Evolutionary conservation across 2,329 filamentous ascomycete genomes (phyloP).

Genomic region (Aspergillus latus): DNA sequence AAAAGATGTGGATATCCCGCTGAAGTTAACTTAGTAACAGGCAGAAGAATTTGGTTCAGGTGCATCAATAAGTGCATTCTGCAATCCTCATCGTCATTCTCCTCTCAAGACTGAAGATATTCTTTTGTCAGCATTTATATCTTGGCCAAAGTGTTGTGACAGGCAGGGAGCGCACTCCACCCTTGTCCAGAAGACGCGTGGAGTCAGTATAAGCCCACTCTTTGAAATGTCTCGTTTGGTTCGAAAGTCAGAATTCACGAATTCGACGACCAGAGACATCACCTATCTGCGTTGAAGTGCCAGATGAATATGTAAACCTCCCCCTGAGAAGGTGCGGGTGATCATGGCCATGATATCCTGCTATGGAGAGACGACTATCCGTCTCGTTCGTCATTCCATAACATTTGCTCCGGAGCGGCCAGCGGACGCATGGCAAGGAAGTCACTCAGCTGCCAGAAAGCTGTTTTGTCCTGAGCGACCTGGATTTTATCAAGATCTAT

Average conservation of each 20-base stretch:
- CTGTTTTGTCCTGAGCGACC: not conserved
- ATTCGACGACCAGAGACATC: not conserved
- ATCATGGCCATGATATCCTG: not conserved
- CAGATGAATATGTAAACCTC: slow-evolving; percentile 3
- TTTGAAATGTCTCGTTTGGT: not conserved
- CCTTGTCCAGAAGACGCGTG: not conserved
- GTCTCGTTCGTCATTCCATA: not conserved
- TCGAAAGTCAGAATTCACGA: not conserved
- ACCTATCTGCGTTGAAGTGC: not conserved
- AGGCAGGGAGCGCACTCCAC: not conserved
- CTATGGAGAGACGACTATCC: not conserved
- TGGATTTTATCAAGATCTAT: not conserved
- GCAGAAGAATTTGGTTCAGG: too few relatives aligned
- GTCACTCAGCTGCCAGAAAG: not conserved
- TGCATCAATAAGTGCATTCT: not conserved
- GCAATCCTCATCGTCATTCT: not conserved
- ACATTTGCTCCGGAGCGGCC: not conserved
- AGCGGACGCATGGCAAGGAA: not conserved
- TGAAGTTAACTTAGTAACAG: too few relatives aligned
- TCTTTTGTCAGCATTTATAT: not conserved
- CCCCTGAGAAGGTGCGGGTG: not conserved
- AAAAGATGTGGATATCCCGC: too few relatives aligned
- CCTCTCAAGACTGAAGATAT: not conserved
- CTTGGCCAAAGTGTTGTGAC: not conserved
- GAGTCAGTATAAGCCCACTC: not conserved